Percentiles rank a stretch among this genome's conserved stretches.
phyloP scores from a whole-genome alignment of 768 basidiomycete species.

The Pleurotus salmoneostramineus region DNA sequence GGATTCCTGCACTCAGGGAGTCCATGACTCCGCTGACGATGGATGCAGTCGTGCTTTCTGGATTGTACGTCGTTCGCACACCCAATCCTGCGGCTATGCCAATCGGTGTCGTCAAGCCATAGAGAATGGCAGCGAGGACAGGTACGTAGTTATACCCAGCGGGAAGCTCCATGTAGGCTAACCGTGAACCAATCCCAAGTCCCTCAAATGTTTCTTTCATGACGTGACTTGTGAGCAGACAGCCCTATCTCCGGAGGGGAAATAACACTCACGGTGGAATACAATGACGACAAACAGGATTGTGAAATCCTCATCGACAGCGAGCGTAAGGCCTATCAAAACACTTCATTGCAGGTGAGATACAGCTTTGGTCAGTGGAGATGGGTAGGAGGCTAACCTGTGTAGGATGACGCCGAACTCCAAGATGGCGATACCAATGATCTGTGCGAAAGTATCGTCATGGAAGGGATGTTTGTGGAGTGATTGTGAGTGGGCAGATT shows the following conservation, averaged over 20 bases:
- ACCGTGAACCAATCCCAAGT: conserved; percentile 85
- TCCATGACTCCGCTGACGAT: conserved; percentile 88
- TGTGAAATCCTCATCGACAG: conserved; percentile 80
- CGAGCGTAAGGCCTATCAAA: conserved; percentile 86
- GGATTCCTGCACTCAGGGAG: conserved; percentile 80
- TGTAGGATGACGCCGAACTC: conserved; percentile 94
- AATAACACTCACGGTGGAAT: conserved; percentile 76
- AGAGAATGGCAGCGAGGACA: conserved; percentile 55
- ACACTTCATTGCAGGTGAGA: conserved; percentile 29
- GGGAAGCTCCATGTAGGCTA: conserved; percentile 72
- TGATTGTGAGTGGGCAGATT: neutral
- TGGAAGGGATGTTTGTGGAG: conserved; percentile 7
- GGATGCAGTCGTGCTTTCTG: conserved; percentile 65
- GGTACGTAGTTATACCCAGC: conserved; percentile 53
- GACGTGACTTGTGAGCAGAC: no score
- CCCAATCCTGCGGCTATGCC: conserved; percentile 87
- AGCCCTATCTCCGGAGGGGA: no score
- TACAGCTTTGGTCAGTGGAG: no score
- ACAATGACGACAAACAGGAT: conserved; percentile 83
- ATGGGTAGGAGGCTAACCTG: conserved; percentile 35
- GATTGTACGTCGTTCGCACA: conserved; percentile 76
- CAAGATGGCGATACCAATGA: conserved; percentile 85
- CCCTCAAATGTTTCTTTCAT: conserved; percentile 87
- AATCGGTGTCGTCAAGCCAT: conserved; percentile 78
- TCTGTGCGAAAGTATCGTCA: conserved; percentile 58